phyloP scores from a whole-genome alignment of 179 eudicot species.

The Beta macrorhiza region DNA sequence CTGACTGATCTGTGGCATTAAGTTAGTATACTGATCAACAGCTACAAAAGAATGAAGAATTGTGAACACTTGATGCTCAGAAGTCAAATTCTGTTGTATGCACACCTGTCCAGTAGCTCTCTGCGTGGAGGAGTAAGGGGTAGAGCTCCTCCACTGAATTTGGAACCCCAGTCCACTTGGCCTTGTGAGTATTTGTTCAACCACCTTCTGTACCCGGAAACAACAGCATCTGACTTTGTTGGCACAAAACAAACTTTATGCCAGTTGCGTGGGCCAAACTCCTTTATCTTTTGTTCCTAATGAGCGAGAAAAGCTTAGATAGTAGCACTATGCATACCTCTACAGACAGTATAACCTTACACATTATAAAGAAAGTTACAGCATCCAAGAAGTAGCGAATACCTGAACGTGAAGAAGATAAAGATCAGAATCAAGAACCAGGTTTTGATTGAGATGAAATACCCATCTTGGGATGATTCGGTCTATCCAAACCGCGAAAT shows the following conservation, averaged over 20 bases:
- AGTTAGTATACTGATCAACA: background rate
- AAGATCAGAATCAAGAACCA: slow-evolving; percentile 73
- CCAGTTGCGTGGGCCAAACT: slow-evolving; percentile 66
- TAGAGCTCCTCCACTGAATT: slow-evolving; percentile 44
- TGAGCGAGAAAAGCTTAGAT: background rate
- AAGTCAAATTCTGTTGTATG: background rate
- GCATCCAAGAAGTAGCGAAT: background rate
- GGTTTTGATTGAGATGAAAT: slow-evolving; percentile 62
- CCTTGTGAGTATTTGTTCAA: slow-evolving; percentile 63
- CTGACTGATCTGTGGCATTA: background rate
- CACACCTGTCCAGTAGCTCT: slow-evolving; percentile 71
- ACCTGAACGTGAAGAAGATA: slow-evolving; percentile 81
- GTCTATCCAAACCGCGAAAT: slow-evolving; percentile 67
- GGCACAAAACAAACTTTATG: slow-evolving; percentile 73
- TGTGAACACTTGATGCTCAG: background rate
- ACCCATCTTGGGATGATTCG: slow-evolving; percentile 71
- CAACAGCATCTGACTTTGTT: slow-evolving; percentile 67
- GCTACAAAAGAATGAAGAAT: background rate
- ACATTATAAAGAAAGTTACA: background rate
- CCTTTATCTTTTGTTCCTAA: slow-evolving; percentile 60
- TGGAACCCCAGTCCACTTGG: slow-evolving; percentile 59
- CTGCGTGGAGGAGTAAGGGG: slow-evolving; percentile 73
- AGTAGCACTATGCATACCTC: too few relatives aligned
- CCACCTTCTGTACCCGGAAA: slow-evolving; percentile 71
- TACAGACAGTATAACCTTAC: too few relatives aligned